These are phyloP conservation scores for Capsicum chinense DNA, from an alignment of 257 asterid species.

Conservation along the genomic window DNA sequence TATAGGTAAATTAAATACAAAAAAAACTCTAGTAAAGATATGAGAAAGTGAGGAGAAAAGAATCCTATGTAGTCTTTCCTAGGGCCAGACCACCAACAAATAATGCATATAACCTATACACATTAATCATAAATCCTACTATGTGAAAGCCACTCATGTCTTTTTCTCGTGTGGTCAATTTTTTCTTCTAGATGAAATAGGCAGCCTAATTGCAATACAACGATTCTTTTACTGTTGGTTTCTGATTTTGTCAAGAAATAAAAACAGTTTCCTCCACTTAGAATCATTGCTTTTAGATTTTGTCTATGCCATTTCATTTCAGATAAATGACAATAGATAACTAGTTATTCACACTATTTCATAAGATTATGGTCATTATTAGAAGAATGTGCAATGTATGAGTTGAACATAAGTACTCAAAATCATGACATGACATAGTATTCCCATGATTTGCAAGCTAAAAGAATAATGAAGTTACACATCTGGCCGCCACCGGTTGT, in stretches of 20 bases:
- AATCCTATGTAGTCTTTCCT: conserved; percentile 33
- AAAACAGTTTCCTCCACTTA: conserved; percentile 38
- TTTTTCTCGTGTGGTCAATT: conserved; percentile 22
- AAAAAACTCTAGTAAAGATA: not conserved
- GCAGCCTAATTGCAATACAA: conserved; percentile 25
- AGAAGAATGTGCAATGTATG: not conserved
- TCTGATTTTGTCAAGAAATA: conserved; percentile 15
- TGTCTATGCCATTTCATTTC: conserved; percentile 14
- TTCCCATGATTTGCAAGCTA: not conserved
- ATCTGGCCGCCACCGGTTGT: not conserved
- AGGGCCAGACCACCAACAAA: conserved; percentile 19
- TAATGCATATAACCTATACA: conserved; percentile 30
- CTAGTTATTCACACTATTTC: not conserved
- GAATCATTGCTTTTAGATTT: not conserved
- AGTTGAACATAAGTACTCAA: not conserved
- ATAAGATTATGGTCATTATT: conserved; percentile 6
- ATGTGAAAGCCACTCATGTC: conserved; percentile 33
- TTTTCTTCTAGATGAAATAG: conserved; percentile 29
- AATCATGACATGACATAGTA: not conserved
- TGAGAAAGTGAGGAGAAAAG: conserved; percentile 9
- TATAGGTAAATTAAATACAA: not conserved
- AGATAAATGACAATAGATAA: conserved; percentile 16
- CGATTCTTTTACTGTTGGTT: not conserved
- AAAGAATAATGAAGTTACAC: not conserved
- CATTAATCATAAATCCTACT: conserved; percentile 22